phyloP scores from a whole-genome alignment of 2,329 filamentous ascomycete genomes.

The Colletotrichum orbiculare region DNA sequence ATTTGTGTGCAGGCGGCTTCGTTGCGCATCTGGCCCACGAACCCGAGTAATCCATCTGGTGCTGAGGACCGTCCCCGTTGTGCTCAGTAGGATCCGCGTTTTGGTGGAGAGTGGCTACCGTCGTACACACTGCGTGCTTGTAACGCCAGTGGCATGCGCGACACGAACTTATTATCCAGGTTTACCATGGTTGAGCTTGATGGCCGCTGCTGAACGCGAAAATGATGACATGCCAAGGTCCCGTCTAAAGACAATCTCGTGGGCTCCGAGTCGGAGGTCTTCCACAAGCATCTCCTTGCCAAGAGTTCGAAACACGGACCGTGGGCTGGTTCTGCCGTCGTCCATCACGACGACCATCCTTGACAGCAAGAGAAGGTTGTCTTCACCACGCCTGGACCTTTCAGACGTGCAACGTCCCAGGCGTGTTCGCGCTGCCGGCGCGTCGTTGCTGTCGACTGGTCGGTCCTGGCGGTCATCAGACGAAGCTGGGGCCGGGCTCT shows the following conservation, averaged over 20 bases:
- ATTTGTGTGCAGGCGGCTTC: no score
- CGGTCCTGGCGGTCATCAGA: slow-evolving; percentile 30
- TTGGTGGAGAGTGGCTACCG: no score
- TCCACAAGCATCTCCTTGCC: slow-evolving; percentile 28
- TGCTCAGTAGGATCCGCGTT: no score
- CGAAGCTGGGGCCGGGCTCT: slow-evolving; percentile 33
- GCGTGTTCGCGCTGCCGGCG: slow-evolving; percentile 14
- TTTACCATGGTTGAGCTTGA: not conserved
- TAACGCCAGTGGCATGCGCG: slow-evolving; percentile 7
- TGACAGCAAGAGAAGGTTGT: slow-evolving; percentile 20
- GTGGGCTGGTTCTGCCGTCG: slow-evolving; percentile 6
- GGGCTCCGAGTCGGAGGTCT: slow-evolving; percentile 26
- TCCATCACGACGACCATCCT: slow-evolving; percentile 25
- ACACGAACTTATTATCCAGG: no score
- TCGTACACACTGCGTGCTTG: no score
- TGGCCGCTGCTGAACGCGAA: slow-evolving; percentile 13
- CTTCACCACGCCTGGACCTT: slow-evolving; percentile 10
- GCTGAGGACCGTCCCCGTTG: no score
- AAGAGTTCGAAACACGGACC: slow-evolving; percentile 10
- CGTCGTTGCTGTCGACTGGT: slow-evolving; percentile 32
- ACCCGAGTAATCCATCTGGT: no score
- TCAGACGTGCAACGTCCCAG: slow-evolving; percentile 28
- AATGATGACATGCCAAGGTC: slow-evolving; percentile 23
- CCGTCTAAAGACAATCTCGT: slow-evolving; percentile 25
- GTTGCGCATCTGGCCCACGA: no score